Base-by-base conservation (phyloP, 1,284 basidiomycete species). In the Limonomyces culmigenus region DNA sequence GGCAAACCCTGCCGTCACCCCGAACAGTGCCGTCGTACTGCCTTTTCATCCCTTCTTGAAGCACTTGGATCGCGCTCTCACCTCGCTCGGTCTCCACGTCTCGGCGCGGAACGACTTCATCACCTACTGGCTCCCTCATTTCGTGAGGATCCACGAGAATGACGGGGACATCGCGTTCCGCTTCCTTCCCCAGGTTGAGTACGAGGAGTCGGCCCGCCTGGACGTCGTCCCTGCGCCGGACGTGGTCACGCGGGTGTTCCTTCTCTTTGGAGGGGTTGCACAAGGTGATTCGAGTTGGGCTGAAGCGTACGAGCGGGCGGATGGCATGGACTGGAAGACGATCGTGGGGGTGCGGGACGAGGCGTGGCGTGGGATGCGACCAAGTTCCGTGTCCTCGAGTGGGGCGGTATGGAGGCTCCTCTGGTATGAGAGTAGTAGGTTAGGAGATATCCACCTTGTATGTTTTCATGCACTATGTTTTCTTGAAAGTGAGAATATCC, bases 41-140 rank as follows among this genome's bases (percentile, higher is more conserved):
- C 40, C 47, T 2, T 40, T 50, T n/a, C 21, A 34, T 5, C 36
- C 45, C 5, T 41, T 60, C 2, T 48, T 53, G 6, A 41, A 34
- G 0, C 62, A 63, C 43, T 50, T 66, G 18, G 52, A 65, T 38
- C 42, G 39, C 4, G 45, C 46, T 0, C 49, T 64, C 5, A 36
- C 38, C 3, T 40, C 43, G 0, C 52, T 66, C 1, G 50, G 53
- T 0, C 52, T 65, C 1, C 55, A 64, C 38, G 52, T 49, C 2
- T 55, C 62, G 40, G 62, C 60, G 2, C 50, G 59, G 34, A 61
- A 55, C 10, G 59, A 58, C 4, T 65, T 65, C 43, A 58, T 65
- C 40, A 59, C 53, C 44, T 65, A 60, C 42, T 67, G 63, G 63
- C 55, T 65, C 4, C 60, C 62, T 1, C 48, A 48, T 3, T 42